Conservation (phyloP, 495 filamentous ascomycete species). For the Penicillium ucsense region DNA sequence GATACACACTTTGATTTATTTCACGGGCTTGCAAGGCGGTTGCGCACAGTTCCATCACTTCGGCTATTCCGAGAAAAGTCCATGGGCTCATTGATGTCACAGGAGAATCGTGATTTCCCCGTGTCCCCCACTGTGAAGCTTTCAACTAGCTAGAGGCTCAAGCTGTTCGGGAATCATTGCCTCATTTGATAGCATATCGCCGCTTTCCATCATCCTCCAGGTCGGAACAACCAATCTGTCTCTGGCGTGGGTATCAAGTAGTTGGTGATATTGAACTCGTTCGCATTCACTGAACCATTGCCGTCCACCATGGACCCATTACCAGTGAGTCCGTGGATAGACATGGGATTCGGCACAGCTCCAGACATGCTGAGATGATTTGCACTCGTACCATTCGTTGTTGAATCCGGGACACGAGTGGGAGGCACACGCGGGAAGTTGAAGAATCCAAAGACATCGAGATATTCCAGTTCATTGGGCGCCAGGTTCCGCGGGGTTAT, state of each 20-base stretch:
- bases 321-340: constrained; percentile 30
- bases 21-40: too few species aligned
- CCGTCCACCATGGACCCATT: constrained; percentile 17
- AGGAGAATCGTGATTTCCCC: too few species aligned
- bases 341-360: constrained; percentile 31
- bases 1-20: too few species aligned
- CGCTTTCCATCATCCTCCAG: constrained; percentile 15
- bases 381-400: background rate
- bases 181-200: background rate
- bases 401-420: constrained; percentile 20
- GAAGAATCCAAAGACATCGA: constrained; percentile 93
- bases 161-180: too few species aligned
- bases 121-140: too few species aligned
- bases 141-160: too few species aligned
- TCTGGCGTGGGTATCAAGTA: constrained; percentile 39
- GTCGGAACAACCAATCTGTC: constrained; percentile 38
- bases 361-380: constrained; percentile 22
- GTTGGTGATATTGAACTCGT: constrained; percentile 41
- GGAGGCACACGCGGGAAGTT: constrained; percentile 68
- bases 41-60: too few species aligned
- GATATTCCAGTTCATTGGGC: constrained; percentile 73
- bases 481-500: constrained; percentile 48
- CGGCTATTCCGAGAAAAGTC: too few species aligned
- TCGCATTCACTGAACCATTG: constrained; percentile 15
- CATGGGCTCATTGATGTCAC: too few species aligned